Base-by-base conservation (phyloP, 164 flowering plant species). In the Akebia trifoliata region DNA sequence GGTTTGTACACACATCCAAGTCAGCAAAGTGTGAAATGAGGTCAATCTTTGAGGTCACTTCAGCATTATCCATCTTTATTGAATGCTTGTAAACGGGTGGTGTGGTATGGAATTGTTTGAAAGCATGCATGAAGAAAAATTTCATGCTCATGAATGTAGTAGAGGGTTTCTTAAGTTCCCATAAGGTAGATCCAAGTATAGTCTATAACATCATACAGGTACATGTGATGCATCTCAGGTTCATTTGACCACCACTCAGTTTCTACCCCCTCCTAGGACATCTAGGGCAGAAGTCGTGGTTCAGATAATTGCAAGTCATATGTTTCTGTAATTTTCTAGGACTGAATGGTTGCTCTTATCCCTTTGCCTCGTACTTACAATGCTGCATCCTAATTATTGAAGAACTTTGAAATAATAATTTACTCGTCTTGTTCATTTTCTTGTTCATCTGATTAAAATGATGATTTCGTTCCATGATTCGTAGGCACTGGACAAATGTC, bases 401-500 rank as follows among this genome's bases (percentile, higher is more conserved):
- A 39, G 26, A 44, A 44, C 9, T 44, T 14, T 40, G 44, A 7
- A 40, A 6, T 40, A 21, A 40, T 40, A 40, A 15, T 40, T 44
- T 44, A 6, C 22, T 5, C 22, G 20, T 42, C 28, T 24, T 29
- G 15, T n/a, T 30, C 37, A 20, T 60, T 49, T 39, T 28, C 20
- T 28, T 3, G 22, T 50, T 38, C 10, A 50, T 50, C 25, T 17
- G 39, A 6, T 25, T 14, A 39, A 11, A 35, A 42, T 14, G 3
- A 9, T 12, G 11, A 20, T 3, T 50, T 50, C 15, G 2, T 57
- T 69, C 20, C 55, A 30, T 32, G 11, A 38, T 44, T 54, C 21
- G 4, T 56, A 94, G 99, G 99, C 90, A 50, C 58, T 94, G 71
- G 95, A 84, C 71, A 87, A 70, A 57, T 94, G 99, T 56, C 80